Conservation (phyloP, 23 red algal species). For the Agarophyton chilense region DNA sequence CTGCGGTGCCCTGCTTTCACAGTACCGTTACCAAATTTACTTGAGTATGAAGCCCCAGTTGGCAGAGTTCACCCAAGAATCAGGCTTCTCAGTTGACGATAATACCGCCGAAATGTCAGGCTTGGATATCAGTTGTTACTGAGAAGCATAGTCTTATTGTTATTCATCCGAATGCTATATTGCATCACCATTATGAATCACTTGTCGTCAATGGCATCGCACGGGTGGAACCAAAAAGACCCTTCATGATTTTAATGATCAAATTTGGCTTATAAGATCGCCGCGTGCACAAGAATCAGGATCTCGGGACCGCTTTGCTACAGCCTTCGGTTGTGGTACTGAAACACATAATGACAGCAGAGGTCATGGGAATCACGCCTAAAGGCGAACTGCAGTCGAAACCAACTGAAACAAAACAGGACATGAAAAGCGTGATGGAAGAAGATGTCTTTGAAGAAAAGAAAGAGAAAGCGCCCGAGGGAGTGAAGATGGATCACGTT, state of each 20-base stretch:
- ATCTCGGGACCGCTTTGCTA: too few relatives aligned
- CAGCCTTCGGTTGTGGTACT: too few relatives aligned
- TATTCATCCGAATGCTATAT: neutral
- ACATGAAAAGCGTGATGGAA: too few relatives aligned
- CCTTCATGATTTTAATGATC: neutral
- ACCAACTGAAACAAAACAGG: too few relatives aligned
- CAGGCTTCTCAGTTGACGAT: neutral
- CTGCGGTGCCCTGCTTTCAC: neutral
- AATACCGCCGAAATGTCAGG: neutral
- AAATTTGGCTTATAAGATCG: neutral
- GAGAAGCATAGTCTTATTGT: neutral
- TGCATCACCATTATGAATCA: neutral
- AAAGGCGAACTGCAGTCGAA: too few relatives aligned
- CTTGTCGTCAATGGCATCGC: neutral
- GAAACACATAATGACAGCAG: too few relatives aligned
- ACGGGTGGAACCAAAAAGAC: neutral
- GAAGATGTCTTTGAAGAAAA: too few relatives aligned
- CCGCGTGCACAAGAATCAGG: neutral
- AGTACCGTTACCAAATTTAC: neutral
- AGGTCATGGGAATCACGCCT: too few relatives aligned
- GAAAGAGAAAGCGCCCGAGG: too few relatives aligned
- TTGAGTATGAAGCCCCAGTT: neutral
- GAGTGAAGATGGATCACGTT: too few relatives aligned
- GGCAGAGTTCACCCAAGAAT: neutral
- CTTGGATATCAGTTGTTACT: neutral